Percentiles rank a stretch among this genome's conserved stretches.
phyloP scores from a whole-genome alignment of 805 yeast genomes.

The Peterozyma xylosa region DNA sequence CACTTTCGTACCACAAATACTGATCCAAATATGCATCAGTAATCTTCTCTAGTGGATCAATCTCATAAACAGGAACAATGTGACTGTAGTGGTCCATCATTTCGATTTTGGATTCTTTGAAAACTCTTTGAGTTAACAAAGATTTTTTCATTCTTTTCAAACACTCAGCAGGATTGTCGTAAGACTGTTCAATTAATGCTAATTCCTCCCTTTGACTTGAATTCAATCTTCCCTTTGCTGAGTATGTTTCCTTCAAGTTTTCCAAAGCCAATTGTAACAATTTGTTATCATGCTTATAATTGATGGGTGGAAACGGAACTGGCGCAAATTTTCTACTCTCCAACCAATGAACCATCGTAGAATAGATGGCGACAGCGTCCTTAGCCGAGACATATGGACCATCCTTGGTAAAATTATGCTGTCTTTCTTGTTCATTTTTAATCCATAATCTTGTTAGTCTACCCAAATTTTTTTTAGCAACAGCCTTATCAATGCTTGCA shows the following conservation, averaged over 20 bases:
- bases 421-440: slow-evolving; percentile 86
- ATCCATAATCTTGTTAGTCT: slow-evolving; percentile 89
- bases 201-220: slow-evolving; percentile 87
- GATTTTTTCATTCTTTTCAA: slow-evolving; percentile 77
- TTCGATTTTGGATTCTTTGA: slow-evolving; percentile 79
- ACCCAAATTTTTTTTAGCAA: slow-evolving; percentile 88
- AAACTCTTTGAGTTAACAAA: slow-evolving; percentile 80
- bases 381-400: slow-evolving; percentile 85
- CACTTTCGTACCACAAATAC: slow-evolving; percentile 94
- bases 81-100: slow-evolving; percentile 89
- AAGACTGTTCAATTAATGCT: slow-evolving; percentile 91
- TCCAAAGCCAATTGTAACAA: slow-evolving; percentile 84
- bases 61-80: slow-evolving; percentile 75
- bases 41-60: slow-evolving; percentile 90
- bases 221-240: slow-evolving; percentile 69
- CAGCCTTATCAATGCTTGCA: slow-evolving; percentile 90
- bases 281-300: slow-evolving; percentile 91
- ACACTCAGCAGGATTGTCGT: slow-evolving; percentile 94
- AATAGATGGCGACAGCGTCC: slow-evolving; percentile 82
- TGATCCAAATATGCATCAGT: slow-evolving; percentile 96
- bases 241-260: slow-evolving; percentile 72
- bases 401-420: slow-evolving; percentile 64
- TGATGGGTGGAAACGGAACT: slow-evolving; percentile 88
- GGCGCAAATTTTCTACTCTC: slow-evolving; percentile 79
- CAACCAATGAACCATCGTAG: slow-evolving; percentile 87